These are phyloP conservation scores for Monosporascus sp. DNA, from an alignment of 2,329 filamentous ascomycete genomes.

Conservation along the genomic window DNA sequence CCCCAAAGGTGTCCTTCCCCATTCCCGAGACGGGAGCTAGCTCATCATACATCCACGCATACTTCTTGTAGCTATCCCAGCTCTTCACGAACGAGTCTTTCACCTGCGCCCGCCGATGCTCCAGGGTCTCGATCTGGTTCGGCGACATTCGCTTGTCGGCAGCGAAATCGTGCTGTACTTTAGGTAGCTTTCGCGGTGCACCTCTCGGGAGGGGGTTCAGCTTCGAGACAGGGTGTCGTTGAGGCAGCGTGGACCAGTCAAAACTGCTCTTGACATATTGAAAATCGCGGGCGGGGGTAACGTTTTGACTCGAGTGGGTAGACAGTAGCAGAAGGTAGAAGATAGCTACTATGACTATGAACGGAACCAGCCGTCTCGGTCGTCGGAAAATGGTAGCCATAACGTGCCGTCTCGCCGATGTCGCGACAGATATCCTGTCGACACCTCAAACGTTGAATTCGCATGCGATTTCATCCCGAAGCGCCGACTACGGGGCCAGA, in stretches of 20 bases:
- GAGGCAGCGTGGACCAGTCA: conserved; percentile 23
- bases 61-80: conserved; percentile 46
- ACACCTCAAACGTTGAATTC: too few species aligned
- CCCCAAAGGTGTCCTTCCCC: conserved; percentile 45
- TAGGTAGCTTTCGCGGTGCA: conserved; percentile 18
- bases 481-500: too few species aligned
- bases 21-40: conserved; percentile 43
- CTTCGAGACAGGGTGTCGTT: conserved; percentile 19
- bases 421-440: too few species aligned
- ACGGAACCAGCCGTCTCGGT: conserved; percentile 15
- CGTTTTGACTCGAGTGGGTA: conserved; percentile 16
- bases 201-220: conserved; percentile 21
- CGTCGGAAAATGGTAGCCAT: conserved; percentile 21
- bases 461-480: too few species aligned
- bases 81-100: conserved; percentile 23
- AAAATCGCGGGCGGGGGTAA: conserved; percentile 16
- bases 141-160: conserved; percentile 17
- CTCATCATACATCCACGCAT: conserved; percentile 50
- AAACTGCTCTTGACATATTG: conserved; percentile 21
- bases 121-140: not conserved
- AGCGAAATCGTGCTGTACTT: conserved; percentile 22
- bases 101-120: not conserved
- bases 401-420: not conserved
- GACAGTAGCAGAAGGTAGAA: conserved; percentile 22
- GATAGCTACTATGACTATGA: conserved; percentile 11